phyloP scores from a whole-genome alignment of 148 eudicot species.

The Cornus suecica region DNA sequence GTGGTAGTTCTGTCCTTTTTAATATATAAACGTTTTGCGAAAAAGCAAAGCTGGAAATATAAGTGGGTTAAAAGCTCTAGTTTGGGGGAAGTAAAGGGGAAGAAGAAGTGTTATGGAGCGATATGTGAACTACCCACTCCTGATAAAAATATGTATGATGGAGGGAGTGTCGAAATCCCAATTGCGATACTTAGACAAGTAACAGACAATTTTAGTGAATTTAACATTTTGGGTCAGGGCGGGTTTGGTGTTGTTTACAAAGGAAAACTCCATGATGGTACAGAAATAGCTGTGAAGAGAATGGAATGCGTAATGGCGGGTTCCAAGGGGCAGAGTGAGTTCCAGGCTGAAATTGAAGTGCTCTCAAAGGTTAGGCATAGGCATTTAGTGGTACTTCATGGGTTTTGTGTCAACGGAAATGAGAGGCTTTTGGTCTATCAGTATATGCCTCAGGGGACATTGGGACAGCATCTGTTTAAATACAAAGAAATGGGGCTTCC shows the following conservation, averaged over 20 bases:
- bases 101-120: slow-evolving; percentile 11
- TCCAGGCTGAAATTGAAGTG: slow-evolving; percentile 63
- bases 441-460: slow-evolving; percentile 69
- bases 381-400: slow-evolving; percentile 58
- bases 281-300: slow-evolving; percentile 61
- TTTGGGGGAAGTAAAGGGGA: slow-evolving; percentile 8
- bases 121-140: slow-evolving; percentile 12
- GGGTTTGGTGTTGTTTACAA: slow-evolving; percentile 70
- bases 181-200: slow-evolving; percentile 46
- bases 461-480: slow-evolving; percentile 49
- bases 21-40: slow-evolving; percentile 7
- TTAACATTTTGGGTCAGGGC: slow-evolving; percentile 55
- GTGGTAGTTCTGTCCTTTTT: slow-evolving; percentile 15
- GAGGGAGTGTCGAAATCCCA: slow-evolving; percentile 31
- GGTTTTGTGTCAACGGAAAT: slow-evolving; percentile 40
- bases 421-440: slow-evolving; percentile 68
- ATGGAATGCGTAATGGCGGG: slow-evolving; percentile 40
- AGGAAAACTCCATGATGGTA: slow-evolving; percentile 57
- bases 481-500: slow-evolving; percentile 17
- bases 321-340: slow-evolving; percentile 46
- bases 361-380: slow-evolving; percentile 63
- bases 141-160: slow-evolving; percentile 21
- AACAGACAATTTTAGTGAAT: slow-evolving; percentile 41
- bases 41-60: slow-evolving; percentile 15
- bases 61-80: slow-evolving; percentile 3